phyloP scores from a whole-genome alignment of 441 rosid genomes.

The Kokia cookei region DNA sequence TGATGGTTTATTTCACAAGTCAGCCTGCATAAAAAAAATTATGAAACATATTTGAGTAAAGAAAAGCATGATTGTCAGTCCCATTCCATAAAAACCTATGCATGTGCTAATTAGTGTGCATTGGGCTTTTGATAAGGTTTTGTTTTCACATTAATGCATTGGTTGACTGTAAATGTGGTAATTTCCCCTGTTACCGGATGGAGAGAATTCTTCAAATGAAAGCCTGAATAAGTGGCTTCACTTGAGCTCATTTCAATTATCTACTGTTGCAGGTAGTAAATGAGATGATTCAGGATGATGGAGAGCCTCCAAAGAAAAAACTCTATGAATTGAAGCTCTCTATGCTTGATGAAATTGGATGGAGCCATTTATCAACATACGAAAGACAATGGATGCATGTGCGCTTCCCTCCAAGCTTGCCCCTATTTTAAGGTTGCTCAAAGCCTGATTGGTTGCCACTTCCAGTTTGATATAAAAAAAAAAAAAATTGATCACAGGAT shows the following conservation, averaged over 20 bases:
- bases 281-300: constrained; percentile 73
- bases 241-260: background rate
- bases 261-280: constrained; percentile 47
- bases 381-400: constrained; percentile 91
- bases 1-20: too few relatives aligned
- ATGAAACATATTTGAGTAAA: too few relatives aligned
- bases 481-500: background rate
- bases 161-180: background rate
- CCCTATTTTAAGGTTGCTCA: constrained; percentile 44
- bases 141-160: background rate
- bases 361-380: constrained; percentile 61
- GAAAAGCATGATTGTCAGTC: too few relatives aligned
- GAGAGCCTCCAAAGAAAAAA: constrained; percentile 73
- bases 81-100: background rate
- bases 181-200: background rate
- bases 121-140: background rate
- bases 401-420: constrained; percentile 73
- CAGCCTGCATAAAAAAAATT: too few relatives aligned
- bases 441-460: background rate
- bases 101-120: background rate
- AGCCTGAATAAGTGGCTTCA: background rate
- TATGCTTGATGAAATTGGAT: constrained; percentile 74
- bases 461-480: background rate
- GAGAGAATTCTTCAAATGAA: background rate
- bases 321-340: constrained; percentile 67